Percentiles rank a stretch among this genome's conserved stretches.
Evolutionary conservation across 176 grass and related monocot species (phyloP).

Genomic region (Guadua angustifolia): DNA sequence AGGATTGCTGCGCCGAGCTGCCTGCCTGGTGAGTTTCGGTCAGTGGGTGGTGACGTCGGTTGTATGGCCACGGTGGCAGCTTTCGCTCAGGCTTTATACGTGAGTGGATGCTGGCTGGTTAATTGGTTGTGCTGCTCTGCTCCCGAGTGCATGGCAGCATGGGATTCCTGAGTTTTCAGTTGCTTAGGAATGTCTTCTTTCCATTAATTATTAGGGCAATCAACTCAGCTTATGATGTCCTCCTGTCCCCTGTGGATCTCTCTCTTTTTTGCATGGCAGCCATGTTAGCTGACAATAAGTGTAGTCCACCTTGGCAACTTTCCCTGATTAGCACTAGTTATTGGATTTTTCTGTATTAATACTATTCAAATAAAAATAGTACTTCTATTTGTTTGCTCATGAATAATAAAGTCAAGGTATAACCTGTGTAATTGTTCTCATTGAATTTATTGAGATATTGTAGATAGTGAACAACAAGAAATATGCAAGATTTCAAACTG

Average conservation of each 20-base stretch:
- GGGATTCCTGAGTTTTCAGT: background rate
- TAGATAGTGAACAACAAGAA: no score
- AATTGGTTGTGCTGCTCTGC: background rate
- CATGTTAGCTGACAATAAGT: conserved; percentile 18
- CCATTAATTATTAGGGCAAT: background rate
- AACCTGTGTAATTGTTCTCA: background rate
- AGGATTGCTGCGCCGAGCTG: no score
- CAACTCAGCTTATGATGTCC: background rate
- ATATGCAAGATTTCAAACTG: no score
- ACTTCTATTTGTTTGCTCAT: background rate
- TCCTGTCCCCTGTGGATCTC: background rate
- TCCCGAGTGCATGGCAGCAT: background rate
- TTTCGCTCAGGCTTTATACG: background rate
- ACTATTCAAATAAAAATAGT: background rate
- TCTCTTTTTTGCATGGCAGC: conserved; percentile 27
- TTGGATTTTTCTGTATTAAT: background rate
- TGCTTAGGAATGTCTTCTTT: no score
- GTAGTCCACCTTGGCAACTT: background rate
- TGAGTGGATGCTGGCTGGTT: background rate
- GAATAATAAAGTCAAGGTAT: conserved; percentile 21
- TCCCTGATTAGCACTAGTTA: conserved; percentile 12
- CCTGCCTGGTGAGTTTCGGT: background rate
- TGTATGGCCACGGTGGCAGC: background rate
- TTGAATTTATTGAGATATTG: background rate
- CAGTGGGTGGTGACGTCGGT: background rate